phyloP scores from a whole-genome alignment of 2,329 filamentous ascomycete species.

The Furcasterigmium furcatum region DNA sequence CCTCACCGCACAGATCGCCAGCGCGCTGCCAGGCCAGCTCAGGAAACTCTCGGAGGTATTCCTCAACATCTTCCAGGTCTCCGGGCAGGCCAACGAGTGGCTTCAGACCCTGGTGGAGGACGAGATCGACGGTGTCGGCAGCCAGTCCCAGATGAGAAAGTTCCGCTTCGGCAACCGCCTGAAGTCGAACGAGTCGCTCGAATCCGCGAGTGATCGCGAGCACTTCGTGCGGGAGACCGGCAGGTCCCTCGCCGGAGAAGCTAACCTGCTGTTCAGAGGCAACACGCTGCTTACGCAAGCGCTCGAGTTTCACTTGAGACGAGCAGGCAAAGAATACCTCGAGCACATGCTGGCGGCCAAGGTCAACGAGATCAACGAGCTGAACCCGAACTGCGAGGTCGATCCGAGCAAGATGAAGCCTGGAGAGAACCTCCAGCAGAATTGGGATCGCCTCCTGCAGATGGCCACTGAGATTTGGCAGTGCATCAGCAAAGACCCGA shows the following conservation, averaged over 20 bases:
- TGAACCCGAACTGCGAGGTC: slow-evolving; percentile 90
- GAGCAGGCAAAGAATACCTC: slow-evolving; percentile 88
- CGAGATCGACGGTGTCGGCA: slow-evolving; percentile 91
- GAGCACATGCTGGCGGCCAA: slow-evolving; percentile 85
- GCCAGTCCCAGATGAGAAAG: slow-evolving; percentile 73
- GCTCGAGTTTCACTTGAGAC: slow-evolving; percentile 92
- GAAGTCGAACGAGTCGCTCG: slow-evolving; percentile 66
- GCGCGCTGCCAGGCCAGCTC: slow-evolving; percentile 73
- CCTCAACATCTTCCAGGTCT: slow-evolving; percentile 93
- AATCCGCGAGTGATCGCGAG: slow-evolving; percentile 61
- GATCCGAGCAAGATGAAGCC: slow-evolving; percentile 76
- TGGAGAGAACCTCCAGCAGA: slow-evolving; percentile 71
- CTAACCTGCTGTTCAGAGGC: slow-evolving; percentile 90
- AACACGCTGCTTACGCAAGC: slow-evolving; percentile 93
- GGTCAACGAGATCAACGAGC: slow-evolving; percentile 83
- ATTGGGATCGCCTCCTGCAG: slow-evolving; percentile 75
- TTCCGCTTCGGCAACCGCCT: slow-evolving; percentile 68
- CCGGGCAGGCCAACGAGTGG: slow-evolving; percentile 82
- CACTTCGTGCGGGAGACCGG: slow-evolving; percentile 73
- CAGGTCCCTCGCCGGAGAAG: slow-evolving; percentile 78
- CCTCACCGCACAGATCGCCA: slow-evolving; percentile 80
- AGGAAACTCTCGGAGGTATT: slow-evolving; percentile 81
- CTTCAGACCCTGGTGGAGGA: slow-evolving; percentile 91
- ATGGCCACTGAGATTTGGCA: slow-evolving; percentile 84
- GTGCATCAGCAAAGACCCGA: slow-evolving; percentile 72